A percentile compares a stretch with the other conserved stretches of the same genome.
Evolutionary conservation across 1,139 yeast species (phyloP).

Genomic region (Saccharomycopsis hybrid): DNA sequence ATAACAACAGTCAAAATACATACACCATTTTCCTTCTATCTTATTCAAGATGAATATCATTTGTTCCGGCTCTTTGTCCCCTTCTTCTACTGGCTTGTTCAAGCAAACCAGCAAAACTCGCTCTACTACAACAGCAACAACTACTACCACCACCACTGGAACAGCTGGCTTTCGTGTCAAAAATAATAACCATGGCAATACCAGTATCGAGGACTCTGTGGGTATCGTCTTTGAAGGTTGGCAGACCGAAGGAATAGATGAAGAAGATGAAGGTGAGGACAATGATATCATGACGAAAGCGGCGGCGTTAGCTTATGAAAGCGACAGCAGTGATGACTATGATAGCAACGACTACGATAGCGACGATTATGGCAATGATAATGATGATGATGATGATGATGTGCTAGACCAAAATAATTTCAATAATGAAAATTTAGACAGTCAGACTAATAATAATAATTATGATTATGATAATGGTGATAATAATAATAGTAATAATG

Average conservation of each 20-base stretch:
- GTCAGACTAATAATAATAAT: too few relatives aligned
- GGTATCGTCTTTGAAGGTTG: slow-evolving; percentile 20
- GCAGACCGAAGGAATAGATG: slow-evolving; percentile 8
- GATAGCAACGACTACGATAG: not conserved
- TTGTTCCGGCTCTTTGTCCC: too few relatives aligned
- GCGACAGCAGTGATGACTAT: not conserved
- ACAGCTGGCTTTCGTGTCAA: too few relatives aligned
- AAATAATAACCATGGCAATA: not conserved
- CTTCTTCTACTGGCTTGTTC: too few relatives aligned
- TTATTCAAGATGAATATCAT: too few relatives aligned
- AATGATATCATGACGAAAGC: not conserved
- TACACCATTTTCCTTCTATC: too few relatives aligned
- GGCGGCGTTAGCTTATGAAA: not conserved
- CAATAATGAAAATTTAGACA: not conserved
- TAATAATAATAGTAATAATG: not conserved
- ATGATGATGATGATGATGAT: not conserved
- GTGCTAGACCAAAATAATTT: not conserved
- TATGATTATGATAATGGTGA: too few relatives aligned
- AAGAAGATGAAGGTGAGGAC: not conserved
- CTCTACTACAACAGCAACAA: too few relatives aligned
- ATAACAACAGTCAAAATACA: too few relatives aligned
- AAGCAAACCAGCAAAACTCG: too few relatives aligned
- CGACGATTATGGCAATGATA: not conserved
- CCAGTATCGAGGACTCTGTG: slow-evolving; percentile 9
- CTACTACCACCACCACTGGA: too few relatives aligned